phyloP scores from a whole-genome alignment of 495 filamentous ascomycete species.

The Peziza echinospora region DNA sequence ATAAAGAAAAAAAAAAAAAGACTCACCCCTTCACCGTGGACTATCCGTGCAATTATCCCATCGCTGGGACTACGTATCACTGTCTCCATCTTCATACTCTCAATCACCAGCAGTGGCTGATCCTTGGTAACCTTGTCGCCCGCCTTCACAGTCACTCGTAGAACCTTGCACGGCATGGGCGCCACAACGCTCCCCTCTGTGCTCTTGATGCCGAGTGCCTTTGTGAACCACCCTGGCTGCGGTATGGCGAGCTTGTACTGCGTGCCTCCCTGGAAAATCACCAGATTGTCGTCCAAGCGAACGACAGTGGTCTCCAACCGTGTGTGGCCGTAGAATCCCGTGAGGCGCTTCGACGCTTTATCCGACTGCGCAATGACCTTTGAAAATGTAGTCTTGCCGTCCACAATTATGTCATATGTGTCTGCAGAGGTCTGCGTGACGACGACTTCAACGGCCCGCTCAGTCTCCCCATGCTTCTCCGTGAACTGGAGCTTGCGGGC shows the following conservation, averaged over 20 bases:
- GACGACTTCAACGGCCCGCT: conserved; percentile 37
- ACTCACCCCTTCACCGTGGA: conserved; percentile 68
- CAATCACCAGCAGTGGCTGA: conserved; percentile 78
- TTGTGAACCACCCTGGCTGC: conserved; percentile 60
- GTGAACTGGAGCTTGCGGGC: conserved; percentile 34
- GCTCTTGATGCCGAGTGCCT: conserved; percentile 58
- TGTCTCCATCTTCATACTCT: conserved; percentile 99
- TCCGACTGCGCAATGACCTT: conserved; percentile 4
- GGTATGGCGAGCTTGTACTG: conserved; percentile 49
- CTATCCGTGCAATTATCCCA: conserved; percentile 57
- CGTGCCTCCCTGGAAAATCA: conserved; percentile 61
- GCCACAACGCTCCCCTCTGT: conserved; percentile 46
- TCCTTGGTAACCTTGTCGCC: conserved; percentile 70
- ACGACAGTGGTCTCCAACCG: conserved; percentile 65
- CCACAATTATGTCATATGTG: conserved; percentile 43
- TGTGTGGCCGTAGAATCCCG: conserved; percentile 49
- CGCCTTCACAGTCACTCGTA: conserved; percentile 60
- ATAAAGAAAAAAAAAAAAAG: conserved; percentile 34
- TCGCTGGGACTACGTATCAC: conserved; percentile 77
- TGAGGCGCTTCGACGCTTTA: conserved; percentile 18
- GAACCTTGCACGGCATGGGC: conserved; percentile 87
- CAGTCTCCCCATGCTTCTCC: conserved; percentile 17
- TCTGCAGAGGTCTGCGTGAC: conserved; percentile 40
- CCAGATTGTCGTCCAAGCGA: conserved; percentile 43
- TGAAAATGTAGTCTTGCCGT: conserved; percentile 24